These are phyloP conservation scores for Papiliotrema flavescens DNA, from an alignment of 1,284 basidiomycete species.

Conservation along the genomic window DNA sequence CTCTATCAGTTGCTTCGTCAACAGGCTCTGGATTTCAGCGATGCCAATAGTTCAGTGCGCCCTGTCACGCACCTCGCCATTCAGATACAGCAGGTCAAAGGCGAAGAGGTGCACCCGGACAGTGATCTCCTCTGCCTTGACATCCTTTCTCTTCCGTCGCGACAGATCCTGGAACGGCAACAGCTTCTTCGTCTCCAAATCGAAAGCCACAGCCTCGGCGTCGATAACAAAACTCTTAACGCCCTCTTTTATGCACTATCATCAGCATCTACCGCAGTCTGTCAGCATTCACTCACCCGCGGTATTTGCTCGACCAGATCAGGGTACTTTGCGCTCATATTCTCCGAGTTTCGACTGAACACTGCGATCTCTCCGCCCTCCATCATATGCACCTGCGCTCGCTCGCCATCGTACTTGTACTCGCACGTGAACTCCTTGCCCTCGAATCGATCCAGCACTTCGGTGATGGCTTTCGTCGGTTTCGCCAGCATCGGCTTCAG, in stretches of 20 bases:
- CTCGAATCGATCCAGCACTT: constrained; percentile 96
- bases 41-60: neutral
- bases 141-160: constrained; percentile 80
- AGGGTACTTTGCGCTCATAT: constrained; percentile 99
- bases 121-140: constrained; percentile 60
- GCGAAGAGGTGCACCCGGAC: constrained; percentile 57
- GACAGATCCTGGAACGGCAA: constrained; percentile 83
- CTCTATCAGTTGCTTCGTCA: constrained; percentile 52
- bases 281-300: constrained; percentile 54
- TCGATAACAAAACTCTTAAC: constrained; percentile 79
- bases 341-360: constrained; percentile 96
- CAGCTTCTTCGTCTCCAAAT: constrained; percentile 62
- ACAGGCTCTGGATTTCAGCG: constrained; percentile 35
- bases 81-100: constrained; percentile 58
- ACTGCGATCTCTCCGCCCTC: constrained; percentile 76
- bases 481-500: constrained; percentile 99
- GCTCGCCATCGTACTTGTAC: constrained; percentile 99
- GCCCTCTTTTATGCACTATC: constrained; percentile 73
- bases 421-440: constrained; percentile 95
- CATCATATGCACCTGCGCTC: constrained; percentile 85
- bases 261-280: constrained; percentile 14
- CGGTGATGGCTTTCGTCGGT: constrained; percentile 98
- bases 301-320: constrained; percentile 93
- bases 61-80: constrained; percentile 51
- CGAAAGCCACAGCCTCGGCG: constrained; percentile 75